phyloP scores from a whole-genome alignment of 2,329 filamentous ascomycete genomes.

The Coleophoma eucalyptorum region DNA sequence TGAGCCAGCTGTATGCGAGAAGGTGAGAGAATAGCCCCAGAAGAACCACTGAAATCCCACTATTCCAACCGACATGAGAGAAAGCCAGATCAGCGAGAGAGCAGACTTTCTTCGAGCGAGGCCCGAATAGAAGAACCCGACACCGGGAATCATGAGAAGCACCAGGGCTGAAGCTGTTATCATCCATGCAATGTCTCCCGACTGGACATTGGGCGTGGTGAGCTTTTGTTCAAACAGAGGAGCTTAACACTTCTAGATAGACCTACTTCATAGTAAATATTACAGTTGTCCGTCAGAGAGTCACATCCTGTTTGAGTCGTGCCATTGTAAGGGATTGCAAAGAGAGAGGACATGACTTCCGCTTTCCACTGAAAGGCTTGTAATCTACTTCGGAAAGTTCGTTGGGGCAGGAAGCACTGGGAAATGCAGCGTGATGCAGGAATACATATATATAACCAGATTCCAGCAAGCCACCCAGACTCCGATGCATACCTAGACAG shows the following conservation, averaged over 20 bases:
- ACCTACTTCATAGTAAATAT: conserved; percentile 74
- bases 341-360: conserved; percentile 11
- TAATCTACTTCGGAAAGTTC: too few relatives aligned
- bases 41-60: conserved; percentile 64
- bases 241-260: background rate
- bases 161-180: conserved; percentile 76
- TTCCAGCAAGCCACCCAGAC: too few relatives aligned
- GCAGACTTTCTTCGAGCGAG: conserved; percentile 85
- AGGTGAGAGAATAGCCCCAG: conserved; percentile 19
- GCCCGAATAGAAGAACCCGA: conserved; percentile 88
- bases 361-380: background rate
- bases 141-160: conserved; percentile 85
- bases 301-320: conserved; percentile 53
- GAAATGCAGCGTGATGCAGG: too few relatives aligned
- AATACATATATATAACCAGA: too few relatives aligned
- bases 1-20: conserved; percentile 10
- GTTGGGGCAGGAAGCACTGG: too few relatives aligned
- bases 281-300: conserved; percentile 61
- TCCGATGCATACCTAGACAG: too few relatives aligned
- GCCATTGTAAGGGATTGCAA: conserved; percentile 42
- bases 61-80: conserved; percentile 77
- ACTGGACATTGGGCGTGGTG: background rate
- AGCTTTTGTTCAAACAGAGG: background rate
- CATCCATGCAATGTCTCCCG: conserved; percentile 73
- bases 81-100: conserved; percentile 83